phyloP scores from a whole-genome alignment of 164 flowering plant species.

The Nymphaea colorata region DNA sequence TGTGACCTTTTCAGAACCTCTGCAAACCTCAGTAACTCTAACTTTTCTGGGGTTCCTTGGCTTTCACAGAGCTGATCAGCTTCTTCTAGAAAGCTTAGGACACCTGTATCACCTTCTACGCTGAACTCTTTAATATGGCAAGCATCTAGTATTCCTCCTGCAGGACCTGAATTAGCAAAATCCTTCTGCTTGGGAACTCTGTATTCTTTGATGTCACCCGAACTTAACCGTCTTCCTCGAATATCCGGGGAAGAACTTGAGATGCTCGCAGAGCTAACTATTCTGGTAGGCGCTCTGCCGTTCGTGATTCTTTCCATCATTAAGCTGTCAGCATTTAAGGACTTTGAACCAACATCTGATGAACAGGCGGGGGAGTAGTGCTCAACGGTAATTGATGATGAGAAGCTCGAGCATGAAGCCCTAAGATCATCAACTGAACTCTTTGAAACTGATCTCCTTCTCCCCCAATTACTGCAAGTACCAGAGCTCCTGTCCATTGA shows the following conservation, averaged over 20 bases:
- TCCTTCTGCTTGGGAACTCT: background rate
- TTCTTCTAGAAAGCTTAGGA: background rate
- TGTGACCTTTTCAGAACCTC: slow-evolving; percentile 36
- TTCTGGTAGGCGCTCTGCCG: too few relatives aligned
- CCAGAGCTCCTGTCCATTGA: slow-evolving; percentile 10
- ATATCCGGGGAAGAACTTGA: background rate
- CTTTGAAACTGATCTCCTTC: slow-evolving; percentile 8
- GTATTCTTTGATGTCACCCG: background rate
- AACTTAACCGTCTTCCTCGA: background rate
- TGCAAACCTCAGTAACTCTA: slow-evolving; percentile 53
- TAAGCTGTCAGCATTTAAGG: background rate
- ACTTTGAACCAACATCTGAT: background rate
- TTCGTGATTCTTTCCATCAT: too few relatives aligned
- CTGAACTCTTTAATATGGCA: background rate
- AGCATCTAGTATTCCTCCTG: background rate
- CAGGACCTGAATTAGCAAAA: background rate
- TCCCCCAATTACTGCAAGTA: slow-evolving; percentile 6
- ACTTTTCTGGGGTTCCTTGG: slow-evolving; percentile 15
- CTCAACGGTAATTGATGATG: background rate
- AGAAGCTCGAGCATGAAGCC: slow-evolving; percentile 8
- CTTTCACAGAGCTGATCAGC: background rate
- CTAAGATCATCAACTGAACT: slow-evolving; percentile 17
- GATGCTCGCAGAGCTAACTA: background rate
- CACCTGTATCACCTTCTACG: too few relatives aligned
- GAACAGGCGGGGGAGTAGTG: background rate